These are phyloP conservation scores for Tricladium varicosporioides DNA, from an alignment of 2,329 filamentous ascomycete genomes.

Conservation along the genomic window DNA sequence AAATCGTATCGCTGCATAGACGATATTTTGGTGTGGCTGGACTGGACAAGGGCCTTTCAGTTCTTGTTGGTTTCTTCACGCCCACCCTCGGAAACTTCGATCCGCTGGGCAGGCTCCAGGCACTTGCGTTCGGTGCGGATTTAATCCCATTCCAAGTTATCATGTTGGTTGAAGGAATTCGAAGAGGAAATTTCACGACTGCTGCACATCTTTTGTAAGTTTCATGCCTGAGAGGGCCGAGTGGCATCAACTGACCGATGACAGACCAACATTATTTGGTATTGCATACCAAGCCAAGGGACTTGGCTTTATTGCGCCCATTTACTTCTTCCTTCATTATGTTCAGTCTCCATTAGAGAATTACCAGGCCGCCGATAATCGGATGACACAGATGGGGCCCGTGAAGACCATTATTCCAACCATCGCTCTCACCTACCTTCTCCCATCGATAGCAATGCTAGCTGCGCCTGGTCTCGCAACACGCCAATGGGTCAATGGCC, in stretches of 20 bases:
- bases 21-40: conserved; percentile 19
- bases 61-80: conserved; percentile 25
- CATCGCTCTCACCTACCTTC: conserved; percentile 26
- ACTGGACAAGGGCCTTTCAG: conserved; percentile 20
- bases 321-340: conserved; percentile 40
- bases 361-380: conserved; percentile 34
- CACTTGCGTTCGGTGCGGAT: conserved; percentile 28
- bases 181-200: conserved; percentile 32
- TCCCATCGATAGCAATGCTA: conserved; percentile 29
- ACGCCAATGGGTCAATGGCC: conserved; percentile 29
- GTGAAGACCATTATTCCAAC: conserved; percentile 33
- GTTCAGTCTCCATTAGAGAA: conserved; percentile 34
- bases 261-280: conserved; percentile 28
- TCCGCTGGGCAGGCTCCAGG: conserved; percentile 20
- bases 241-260: conserved; percentile 4
- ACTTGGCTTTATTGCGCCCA: conserved; percentile 33
- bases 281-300: conserved; percentile 31
- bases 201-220: conserved; percentile 24
- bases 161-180: conserved; percentile 30
- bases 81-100: conserved; percentile 20
- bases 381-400: conserved; percentile 31
- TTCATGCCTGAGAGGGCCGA: neutral
- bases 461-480: conserved; percentile 16
- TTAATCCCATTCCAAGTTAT: conserved; percentile 30
- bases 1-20: conserved; percentile 7